Base-by-base conservation (phyloP, 2,329 filamentous ascomycete genomes). In the Alternaria consortialis region DNA sequence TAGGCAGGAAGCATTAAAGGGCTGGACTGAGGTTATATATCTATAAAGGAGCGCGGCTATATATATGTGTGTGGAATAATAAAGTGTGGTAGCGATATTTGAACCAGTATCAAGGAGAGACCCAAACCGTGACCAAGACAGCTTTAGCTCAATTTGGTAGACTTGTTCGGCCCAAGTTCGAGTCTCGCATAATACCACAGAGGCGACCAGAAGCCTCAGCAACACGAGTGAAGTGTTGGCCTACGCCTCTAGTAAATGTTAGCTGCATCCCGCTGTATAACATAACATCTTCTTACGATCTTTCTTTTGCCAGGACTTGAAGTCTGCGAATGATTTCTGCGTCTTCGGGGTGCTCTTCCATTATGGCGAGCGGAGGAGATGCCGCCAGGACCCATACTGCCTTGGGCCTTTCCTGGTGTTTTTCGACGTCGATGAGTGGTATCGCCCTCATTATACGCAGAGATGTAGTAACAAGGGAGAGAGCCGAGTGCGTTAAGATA, bases 221-320 rank as follows among this genome's bases (percentile, higher is more conserved):
- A 60, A 60, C 44, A 51, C 44, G 37, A 55, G 29, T 60, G n/a
- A 60, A 51, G 42, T 51, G 25, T 51, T 60, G 23, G 51, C 52
- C n/a, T 46, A 60, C n/a, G 52, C 51, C 29, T 55, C 57, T 60
- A 51, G 36, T 55, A 48, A 23, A 55, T 17, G 34, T 60, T 13
- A 60, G 58, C 58, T 60, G 47, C 40, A 56, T 60, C 34, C 11
- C 20, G 34, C 47, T 60, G 34, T 56, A 56, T 53, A 27, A 56
- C 40, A 48, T 53, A 13, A 54, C 25, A 42, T 59, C 25, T 58
- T 42, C 50, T 15, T 48, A 59, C 51, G 27, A 59, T 59, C 36
- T 53, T 59, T 59, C 27, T 54, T 50, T 15, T 44, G 29, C 51
- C 8, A 59, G 36, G 36, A 59, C 51, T 42, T 54, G 27, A 54